Conservation (phyloP, 2,329 filamentous ascomycete species). For the Paradendryphiella salina region DNA sequence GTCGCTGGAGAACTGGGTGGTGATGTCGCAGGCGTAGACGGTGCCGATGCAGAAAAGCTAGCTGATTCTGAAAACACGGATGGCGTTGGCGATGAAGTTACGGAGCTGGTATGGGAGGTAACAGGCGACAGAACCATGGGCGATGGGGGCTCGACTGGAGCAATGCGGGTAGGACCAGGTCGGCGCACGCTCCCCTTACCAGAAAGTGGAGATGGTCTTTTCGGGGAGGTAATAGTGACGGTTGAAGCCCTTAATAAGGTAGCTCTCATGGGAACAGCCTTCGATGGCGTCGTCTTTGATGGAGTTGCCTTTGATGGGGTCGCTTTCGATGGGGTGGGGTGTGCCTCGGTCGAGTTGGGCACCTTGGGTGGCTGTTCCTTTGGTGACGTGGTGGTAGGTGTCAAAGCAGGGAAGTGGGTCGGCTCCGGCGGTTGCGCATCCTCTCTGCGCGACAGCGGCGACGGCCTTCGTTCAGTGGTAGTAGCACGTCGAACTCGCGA, state of each 20-base stretch:
- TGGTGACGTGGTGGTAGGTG: conserved; percentile 6
- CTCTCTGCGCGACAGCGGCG: conserved; percentile 33
- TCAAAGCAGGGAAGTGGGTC: conserved; percentile 3
- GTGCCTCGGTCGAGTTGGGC: neutral
- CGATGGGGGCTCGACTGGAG: conserved; percentile 10
- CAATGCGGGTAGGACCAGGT: conserved; percentile 8
- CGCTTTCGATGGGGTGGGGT: conserved; percentile 1
- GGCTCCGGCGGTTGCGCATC: conserved; percentile 22
- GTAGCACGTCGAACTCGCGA: conserved; percentile 25
- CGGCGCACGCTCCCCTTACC: conserved; percentile 8
- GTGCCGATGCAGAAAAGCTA: conserved; percentile 17
- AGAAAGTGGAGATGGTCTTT: conserved; percentile 11
- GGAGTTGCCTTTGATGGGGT: neutral
- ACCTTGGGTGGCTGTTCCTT: neutral
- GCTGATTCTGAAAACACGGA: conserved; percentile 22
- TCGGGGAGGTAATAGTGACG: neutral
- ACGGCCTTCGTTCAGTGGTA: conserved; percentile 20
- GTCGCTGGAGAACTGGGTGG: conserved; percentile 19
- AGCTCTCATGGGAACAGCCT: neutral
- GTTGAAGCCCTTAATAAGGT: neutral
- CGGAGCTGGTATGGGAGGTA: conserved; percentile 11
- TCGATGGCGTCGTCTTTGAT: neutral
- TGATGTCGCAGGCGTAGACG: conserved; percentile 23
- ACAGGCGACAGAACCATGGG: conserved; percentile 16
- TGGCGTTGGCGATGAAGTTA: conserved; percentile 17